These are phyloP conservation scores for Coniochaeta ligniaria DNA, from an alignment of 2,329 filamentous ascomycete genomes.

Conservation along the genomic window DNA sequence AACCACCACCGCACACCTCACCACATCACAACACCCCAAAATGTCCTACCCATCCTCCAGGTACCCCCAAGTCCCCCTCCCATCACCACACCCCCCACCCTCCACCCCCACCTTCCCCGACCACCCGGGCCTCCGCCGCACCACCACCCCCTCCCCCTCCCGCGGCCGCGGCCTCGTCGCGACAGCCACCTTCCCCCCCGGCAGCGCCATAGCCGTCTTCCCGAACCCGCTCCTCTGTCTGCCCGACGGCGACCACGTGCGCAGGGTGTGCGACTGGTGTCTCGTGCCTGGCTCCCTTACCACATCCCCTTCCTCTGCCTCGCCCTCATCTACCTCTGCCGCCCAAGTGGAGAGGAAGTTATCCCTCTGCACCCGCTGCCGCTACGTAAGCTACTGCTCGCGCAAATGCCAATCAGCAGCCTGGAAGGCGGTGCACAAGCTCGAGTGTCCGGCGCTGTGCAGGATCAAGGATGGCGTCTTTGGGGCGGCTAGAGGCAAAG, in stretches of 20 bases:
- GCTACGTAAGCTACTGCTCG: constrained; percentile 46
- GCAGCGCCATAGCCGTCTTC: constrained; percentile 39
- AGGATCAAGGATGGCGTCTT: constrained; percentile 13
- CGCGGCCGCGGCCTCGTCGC: constrained; percentile 39
- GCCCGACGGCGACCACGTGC: constrained; percentile 34
- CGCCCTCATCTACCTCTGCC: constrained; percentile 13
- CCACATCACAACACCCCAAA: background rate
- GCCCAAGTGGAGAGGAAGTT: background rate
- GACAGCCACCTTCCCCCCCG: constrained; percentile 32
- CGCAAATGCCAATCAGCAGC: constrained; percentile 44
- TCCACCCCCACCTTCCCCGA: constrained; percentile 16
- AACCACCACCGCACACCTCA: background rate
- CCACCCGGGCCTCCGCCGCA: constrained; percentile 23
- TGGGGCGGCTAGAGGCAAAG: background rate
- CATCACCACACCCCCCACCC: background rate
- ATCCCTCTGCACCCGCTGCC: constrained; percentile 44
- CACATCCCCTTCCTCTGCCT: constrained; percentile 9
- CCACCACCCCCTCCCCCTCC: background rate
- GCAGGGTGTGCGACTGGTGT: constrained; percentile 42
- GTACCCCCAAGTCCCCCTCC: background rate
- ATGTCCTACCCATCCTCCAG: background rate
- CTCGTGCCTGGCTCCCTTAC: constrained; percentile 21
- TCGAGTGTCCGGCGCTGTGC: constrained; percentile 42
- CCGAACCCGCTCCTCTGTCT: constrained; percentile 36
- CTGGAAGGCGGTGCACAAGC: constrained; percentile 45